These are phyloP conservation scores for Candida nanaspora DNA, from an alignment of 805 yeast species.

Conservation along the genomic window DNA sequence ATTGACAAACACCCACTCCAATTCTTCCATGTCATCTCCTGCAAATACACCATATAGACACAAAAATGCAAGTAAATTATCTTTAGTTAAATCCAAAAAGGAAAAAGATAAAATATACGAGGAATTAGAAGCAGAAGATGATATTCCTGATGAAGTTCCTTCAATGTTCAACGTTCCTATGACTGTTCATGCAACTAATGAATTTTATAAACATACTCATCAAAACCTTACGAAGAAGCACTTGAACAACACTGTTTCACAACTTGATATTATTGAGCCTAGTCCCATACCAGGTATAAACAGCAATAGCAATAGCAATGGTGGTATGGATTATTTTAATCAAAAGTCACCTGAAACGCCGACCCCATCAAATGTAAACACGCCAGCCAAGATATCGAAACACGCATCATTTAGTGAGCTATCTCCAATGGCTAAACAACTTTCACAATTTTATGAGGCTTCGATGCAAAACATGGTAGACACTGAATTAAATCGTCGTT, in stretches of 20 bases:
- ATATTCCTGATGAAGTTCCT: conserved; percentile 28
- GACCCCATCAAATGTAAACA: no score
- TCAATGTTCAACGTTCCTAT: conserved; percentile 48
- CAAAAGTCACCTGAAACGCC: neutral
- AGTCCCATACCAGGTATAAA: conserved; percentile 1
- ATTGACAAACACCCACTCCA: neutral
- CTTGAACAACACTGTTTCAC: conserved; percentile 5
- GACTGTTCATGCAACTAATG: conserved; percentile 28
- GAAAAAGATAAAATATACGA: conserved; percentile 24
- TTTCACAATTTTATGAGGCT: conserved; percentile 34
- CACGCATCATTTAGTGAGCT: conserved; percentile 20
- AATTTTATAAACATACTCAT: conserved; percentile 16
- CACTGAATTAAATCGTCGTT: conserved; percentile 29
- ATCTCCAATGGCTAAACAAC: conserved; percentile 30
- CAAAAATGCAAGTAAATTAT: conserved; percentile 3
- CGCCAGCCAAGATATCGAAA: conserved; percentile 16
- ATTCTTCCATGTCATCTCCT: no score
- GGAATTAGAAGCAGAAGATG: conserved; percentile 26
- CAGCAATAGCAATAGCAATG: neutral
- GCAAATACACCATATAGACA: neutral
- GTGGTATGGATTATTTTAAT: neutral
- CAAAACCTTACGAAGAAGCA: conserved; percentile 8
- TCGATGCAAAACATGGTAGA: conserved; percentile 28
- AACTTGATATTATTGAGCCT: conserved; percentile 1
- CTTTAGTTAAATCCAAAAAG: conserved; percentile 13